A percentile compares a stretch with the other conserved stretches of the same genome.
These are phyloP conservation scores for Penicillium fuscoglaucum DNA, from an alignment of 2,329 filamentous ascomycete genomes.

Conservation along the genomic window DNA sequence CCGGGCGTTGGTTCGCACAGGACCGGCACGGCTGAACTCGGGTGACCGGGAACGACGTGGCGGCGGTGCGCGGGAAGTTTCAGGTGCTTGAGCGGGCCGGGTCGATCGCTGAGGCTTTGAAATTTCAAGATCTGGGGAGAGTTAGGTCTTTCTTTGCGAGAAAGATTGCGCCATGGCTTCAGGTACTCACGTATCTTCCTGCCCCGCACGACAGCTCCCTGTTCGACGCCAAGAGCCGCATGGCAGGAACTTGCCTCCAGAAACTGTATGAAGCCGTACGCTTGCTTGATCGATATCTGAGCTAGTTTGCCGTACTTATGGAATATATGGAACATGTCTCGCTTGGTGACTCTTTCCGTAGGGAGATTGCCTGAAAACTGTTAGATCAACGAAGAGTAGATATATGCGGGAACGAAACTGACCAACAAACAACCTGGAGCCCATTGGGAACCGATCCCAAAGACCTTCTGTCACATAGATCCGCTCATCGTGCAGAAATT, in stretches of 20 bases:
- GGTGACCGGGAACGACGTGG: conserved; percentile 63
- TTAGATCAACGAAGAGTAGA: conserved; percentile 3
- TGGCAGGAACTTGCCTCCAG: conserved; percentile 73
- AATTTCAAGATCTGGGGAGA: conserved; percentile 72
- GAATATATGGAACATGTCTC: conserved; percentile 90
- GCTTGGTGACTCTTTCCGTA: conserved; percentile 88
- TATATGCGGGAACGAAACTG: conserved; percentile 24
- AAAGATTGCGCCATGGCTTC: neutral
- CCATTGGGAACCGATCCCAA: conserved; percentile 53
- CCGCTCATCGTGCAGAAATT: conserved; percentile 53
- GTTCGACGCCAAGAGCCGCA: conserved; percentile 72
- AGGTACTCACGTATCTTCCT: conserved; percentile 80
- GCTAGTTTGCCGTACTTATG: conserved; percentile 81
- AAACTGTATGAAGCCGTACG: conserved; percentile 96
- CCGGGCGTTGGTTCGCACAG: conserved; percentile 34
- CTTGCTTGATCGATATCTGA: conserved; percentile 94
- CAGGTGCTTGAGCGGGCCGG: conserved; percentile 48
- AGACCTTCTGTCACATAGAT: conserved; percentile 54
- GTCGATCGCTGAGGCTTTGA: conserved; percentile 84
- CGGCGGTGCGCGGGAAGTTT: conserved; percentile 38
- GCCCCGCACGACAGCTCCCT: conserved; percentile 80
- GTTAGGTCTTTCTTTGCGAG: neutral
- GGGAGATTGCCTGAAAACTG: conserved; percentile 73
- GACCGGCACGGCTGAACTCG: conserved; percentile 53
- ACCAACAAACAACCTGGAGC: conserved; percentile 53